Base-by-base conservation (phyloP, 2,329 filamentous ascomycete species). In the Polytolypa hystricis region DNA sequence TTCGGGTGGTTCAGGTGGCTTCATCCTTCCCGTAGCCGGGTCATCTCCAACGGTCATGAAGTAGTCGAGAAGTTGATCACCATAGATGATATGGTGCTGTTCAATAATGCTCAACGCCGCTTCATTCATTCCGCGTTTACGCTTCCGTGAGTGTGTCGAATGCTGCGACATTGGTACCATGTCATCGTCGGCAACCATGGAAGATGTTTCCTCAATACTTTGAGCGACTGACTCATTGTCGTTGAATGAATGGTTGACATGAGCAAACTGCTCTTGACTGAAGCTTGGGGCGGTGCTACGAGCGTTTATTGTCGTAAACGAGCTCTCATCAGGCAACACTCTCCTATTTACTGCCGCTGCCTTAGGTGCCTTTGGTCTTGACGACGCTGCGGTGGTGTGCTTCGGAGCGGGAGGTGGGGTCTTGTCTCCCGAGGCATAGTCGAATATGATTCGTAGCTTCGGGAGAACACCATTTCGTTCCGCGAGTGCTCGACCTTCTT, bases 361-460 rank as follows among this genome's bases (percentile, higher is more conserved):
- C 48, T 82, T 81, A 9, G 81, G 74, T 4, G 76, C 77, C 53
- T 89, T 87, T 27, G 87, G 84, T 54, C 86, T 91, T 55, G 81
- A 86, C 5, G 71, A 66, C 11, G 71, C 69, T 23, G 74, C 72
- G 15, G 71, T 74, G 7, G 84, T 77, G 65, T 96, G 91, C 56
- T 93, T 86, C 1, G 91, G 91, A 3, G 91, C 91, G 3, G 87
- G 89, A 30, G 91, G 91, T 16, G 91, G 91, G 54, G 84, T 95
- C 52, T 82, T 73, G 54, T 85, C 79, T 41, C 89, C 87, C 1
- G 86, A 76, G 1, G 81, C 73, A 54, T 78, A 98, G 58, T 95
- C 84, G 61, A 98, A 93, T 46, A 98, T 94, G 35, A 79, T 79
- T 33, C 73, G 72, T 43, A 98, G 70, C 51, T 85, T 84, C 28